A percentile compares a stretch with the other conserved stretches of the same genome.
Conservation (phyloP, 306 rosid species). For the Vigna radiata region DNA sequence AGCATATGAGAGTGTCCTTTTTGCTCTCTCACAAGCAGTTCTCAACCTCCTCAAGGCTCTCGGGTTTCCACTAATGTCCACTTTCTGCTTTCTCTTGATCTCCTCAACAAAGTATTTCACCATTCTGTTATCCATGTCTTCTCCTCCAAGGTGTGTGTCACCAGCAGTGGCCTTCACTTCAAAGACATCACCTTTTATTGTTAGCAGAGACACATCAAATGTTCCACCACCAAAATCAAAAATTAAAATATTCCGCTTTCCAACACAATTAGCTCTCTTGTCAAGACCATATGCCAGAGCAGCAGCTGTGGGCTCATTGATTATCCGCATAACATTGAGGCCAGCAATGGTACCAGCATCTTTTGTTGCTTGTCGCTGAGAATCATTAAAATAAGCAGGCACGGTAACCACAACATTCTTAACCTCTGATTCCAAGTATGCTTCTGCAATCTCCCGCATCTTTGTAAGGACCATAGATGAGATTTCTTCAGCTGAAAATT, state of each 20-base stretch:
- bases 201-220: slow-evolving; percentile 43
- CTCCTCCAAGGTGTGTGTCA: slow-evolving; percentile 41
- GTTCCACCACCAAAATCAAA: no score
- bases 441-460: slow-evolving; percentile 66
- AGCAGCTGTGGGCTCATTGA: slow-evolving; percentile 42
- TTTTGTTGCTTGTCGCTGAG: slow-evolving; percentile 33
- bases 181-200: slow-evolving; percentile 21
- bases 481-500: slow-evolving; percentile 53
- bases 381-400: slow-evolving; percentile 48
- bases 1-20: slow-evolving; percentile 54
- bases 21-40: slow-evolving; percentile 52
- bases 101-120: slow-evolving; percentile 13
- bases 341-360: slow-evolving; percentile 42
- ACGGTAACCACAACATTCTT: slow-evolving; percentile 63
- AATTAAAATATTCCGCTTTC: slow-evolving; percentile 24
- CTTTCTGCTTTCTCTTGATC: slow-evolving; percentile 24
- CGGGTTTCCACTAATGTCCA: slow-evolving; percentile 20
- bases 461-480: slow-evolving; percentile 64
- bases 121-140: slow-evolving; percentile 40
- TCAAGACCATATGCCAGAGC: slow-evolving; percentile 41
- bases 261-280: background rate
- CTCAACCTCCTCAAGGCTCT: slow-evolving; percentile 39
- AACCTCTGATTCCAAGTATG: slow-evolving; percentile 16
- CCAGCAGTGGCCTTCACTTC: slow-evolving; percentile 36
- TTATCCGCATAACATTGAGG: slow-evolving; percentile 33